Base-by-base conservation (phyloP, 371 early-diverging fungal species). In the Mucor indicus region DNA sequence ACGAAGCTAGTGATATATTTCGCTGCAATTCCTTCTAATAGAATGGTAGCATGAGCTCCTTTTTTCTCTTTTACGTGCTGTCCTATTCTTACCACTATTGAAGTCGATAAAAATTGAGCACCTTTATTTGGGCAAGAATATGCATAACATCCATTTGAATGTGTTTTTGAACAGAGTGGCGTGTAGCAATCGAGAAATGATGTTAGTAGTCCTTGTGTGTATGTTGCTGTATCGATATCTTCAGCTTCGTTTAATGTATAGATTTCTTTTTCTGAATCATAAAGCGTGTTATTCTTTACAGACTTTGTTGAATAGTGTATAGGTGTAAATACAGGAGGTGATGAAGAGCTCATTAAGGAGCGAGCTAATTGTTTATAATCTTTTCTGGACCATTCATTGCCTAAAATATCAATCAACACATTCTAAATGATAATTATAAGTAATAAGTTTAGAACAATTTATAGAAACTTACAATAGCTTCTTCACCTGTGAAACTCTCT, bases 301-400 rank as follows among this genome's bases (percentile, higher is more conserved):
- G 73, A 72, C 36, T 60, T 62, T 39, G 66, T 64, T 1, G 73
- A 60, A 30, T 66, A 66, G 2, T 56, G 36, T 21, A 66, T 52
- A 2, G 69, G 64, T 11, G 21, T 24, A 24, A 72, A 53, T 9
- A 72, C 32, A 4, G 66, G 60, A 9, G 73, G 73, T n/a, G n/a
- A n/a, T 4, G 22, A 13, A 1, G 50, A 46, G 9, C 61, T 51
- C 42, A 72, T 48, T 6, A 69, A 37, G 3, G 60, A 39, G 23
- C 73, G 42, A 19, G 67, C 69, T 9, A 72, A 29, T 17, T 43
- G 32, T 23, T 30, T 53, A 44, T 50, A 57, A 17, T 53, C 53
- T 24, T 31, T 53, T 45, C 53, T 53, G 2, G 30, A 19, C 44
- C 44, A 51, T 12, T 37, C 38, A 38, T 27, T n/a, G 10, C 29